Conservation (phyloP, 169 alveolate species). For the Cryptosporidium canis region DNA sequence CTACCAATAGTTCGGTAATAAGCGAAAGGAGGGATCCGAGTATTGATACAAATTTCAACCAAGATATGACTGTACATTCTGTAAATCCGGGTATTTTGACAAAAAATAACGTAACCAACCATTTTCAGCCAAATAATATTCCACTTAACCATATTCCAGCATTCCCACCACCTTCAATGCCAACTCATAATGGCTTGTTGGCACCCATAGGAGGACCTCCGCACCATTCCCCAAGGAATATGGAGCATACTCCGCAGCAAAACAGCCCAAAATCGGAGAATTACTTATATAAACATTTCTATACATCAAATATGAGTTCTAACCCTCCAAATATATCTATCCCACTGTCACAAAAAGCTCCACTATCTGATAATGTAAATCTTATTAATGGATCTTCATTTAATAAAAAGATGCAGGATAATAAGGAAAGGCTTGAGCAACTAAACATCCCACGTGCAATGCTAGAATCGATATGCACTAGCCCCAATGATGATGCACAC, state of each 20-base stretch:
- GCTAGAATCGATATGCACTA: background rate
- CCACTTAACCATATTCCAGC: background rate
- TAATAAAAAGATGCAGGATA: slow-evolving; percentile 33
- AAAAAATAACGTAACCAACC: background rate
- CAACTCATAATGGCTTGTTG: background rate
- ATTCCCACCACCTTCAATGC: background rate
- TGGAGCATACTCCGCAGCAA: background rate
- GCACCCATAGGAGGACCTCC: background rate
- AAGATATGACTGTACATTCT: background rate
- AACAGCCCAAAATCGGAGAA: background rate
- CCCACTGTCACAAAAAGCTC: background rate
- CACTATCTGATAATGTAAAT: background rate
- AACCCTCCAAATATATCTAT: background rate
- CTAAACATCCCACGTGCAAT: slow-evolving; percentile 9
- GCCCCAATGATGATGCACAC: background rate
- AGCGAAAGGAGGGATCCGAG: background rate
- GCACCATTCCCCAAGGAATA: background rate
- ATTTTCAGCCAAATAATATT: background rate
- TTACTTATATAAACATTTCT: background rate
- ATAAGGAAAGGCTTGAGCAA: slow-evolving; percentile 45
- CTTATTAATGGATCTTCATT: background rate
- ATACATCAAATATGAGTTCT: background rate
- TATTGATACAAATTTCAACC: background rate
- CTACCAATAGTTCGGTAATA: background rate
- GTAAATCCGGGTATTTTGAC: background rate